Conservation (phyloP, 768 basidiomycete species). For the Mycena sanguinolenta region DNA sequence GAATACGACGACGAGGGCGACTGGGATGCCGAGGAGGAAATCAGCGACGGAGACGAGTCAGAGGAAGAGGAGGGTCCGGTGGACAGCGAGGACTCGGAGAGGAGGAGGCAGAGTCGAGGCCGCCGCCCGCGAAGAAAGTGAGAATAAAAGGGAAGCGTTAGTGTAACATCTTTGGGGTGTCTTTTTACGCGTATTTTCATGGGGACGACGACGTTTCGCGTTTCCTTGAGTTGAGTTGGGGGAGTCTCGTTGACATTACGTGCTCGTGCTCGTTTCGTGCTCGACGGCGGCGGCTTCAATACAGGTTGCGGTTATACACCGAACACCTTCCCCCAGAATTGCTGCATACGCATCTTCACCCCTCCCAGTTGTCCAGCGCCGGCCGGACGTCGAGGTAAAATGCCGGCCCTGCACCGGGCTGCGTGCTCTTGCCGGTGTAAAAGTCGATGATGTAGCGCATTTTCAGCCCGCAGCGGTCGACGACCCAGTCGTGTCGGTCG, state of each 20-base stretch:
- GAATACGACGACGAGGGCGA: conserved; percentile 51
- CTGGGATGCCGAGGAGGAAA: conserved; percentile 76
- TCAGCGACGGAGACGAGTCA: conserved; percentile 66
- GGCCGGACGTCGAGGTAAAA: conserved; percentile 97
- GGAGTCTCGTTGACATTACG: conserved; percentile 14
- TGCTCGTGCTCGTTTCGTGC: no score
- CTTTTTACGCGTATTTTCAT: no score
- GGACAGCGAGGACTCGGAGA: conserved; percentile 55
- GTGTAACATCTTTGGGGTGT: conserved; percentile 9
- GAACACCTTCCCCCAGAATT: conserved; percentile 60
- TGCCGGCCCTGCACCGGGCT: conserved; percentile 69
- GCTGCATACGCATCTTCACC: conserved; percentile 82
- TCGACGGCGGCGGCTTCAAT: conserved; percentile 26
- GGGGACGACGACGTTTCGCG: background rate
- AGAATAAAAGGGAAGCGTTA: conserved; percentile 65
- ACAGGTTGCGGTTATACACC: conserved; percentile 32
- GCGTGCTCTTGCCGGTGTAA: conserved; percentile 82
- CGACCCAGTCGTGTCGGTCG: conserved; percentile 97
- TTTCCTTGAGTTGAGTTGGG: background rate
- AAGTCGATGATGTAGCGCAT: conserved; percentile 98
- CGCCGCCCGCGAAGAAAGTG: conserved; percentile 67
- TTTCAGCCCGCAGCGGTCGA: conserved; percentile 91
- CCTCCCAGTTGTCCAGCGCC: conserved; percentile 96
- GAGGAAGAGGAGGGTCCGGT: conserved; percentile 59
- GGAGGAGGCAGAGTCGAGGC: conserved; percentile 63